Base-by-base conservation (phyloP, 108 stramenopile genomes). In the Pelagomonas calceolata region DNA sequence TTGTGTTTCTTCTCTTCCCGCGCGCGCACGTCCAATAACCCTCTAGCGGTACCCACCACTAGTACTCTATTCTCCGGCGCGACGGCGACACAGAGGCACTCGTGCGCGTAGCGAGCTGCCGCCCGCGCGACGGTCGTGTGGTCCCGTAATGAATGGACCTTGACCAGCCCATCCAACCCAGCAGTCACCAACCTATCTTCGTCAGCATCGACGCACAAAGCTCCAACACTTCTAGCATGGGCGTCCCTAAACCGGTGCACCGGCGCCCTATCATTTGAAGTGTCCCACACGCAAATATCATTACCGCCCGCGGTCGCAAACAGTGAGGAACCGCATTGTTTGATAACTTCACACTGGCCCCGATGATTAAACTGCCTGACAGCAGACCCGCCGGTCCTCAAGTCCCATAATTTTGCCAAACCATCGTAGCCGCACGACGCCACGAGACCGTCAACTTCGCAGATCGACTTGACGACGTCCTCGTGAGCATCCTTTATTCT, bases 251-350 rank as follows among this genome's bases (percentile, higher is more conserved):
- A 45, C 64, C 75, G 77, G 73, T 81, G 80, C 34, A 35, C 69
- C 30, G 9, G 3, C 16, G 78, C 35, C 68, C 73, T 36, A 16
- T 65, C 35, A 32, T 78, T 16, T 21, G 68, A 31, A 10, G 71
- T 12, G 71, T 81, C 80, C 77, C 76, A 81, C 21, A 81, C n/a
- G 21, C 39, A 51, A 18, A 81, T 65, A 17, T 70, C 30, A 35
- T 30, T 51, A 5, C 72, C 35, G 30, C 67, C 75, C 16, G 71
- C 80, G 3, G 74, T 70, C 34, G 63, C 68, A 5, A 81, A 0
- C 12, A 74, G 36, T 0, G 10, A 15, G 39, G 70, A 70, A 29
- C 66, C 72, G 17, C 68, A 16, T 12, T 15, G 14, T 16, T 43
- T 21, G 34, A 73, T n/a, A 33, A 34, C 63, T 18, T 74, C 69